Conservation (phyloP, 169 alveolate genomes). For the Eimeria mitis region DNA sequence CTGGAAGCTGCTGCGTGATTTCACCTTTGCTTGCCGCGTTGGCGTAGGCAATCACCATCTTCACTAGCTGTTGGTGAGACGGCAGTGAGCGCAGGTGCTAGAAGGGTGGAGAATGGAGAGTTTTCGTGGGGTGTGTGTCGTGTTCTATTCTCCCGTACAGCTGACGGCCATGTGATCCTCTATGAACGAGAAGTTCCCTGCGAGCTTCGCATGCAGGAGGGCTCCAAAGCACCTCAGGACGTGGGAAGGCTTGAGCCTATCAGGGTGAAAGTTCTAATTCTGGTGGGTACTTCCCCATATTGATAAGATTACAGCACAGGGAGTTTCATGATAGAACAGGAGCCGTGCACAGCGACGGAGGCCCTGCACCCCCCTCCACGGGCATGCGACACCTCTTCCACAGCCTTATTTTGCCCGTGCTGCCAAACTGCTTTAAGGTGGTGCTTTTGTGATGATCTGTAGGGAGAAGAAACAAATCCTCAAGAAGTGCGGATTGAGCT, state of each 20-base stretch:
- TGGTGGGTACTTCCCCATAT: slow-evolving; percentile 80
- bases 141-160: slow-evolving; percentile 76
- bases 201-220: slow-evolving; percentile 92
- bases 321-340: not conserved
- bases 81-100: not conserved
- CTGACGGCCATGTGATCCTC: slow-evolving; percentile 93
- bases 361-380: not conserved
- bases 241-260: slow-evolving; percentile 94
- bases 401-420: not conserved
- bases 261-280: slow-evolving; percentile 90
- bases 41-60: not conserved
- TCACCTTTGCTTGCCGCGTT: not conserved
- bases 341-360: not conserved
- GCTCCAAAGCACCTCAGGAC: slow-evolving; percentile 85
- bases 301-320: not conserved
- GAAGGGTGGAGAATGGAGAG: not conserved
- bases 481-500: slow-evolving; percentile 92
- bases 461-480: slow-evolving; percentile 93
- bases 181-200: slow-evolving; percentile 96
- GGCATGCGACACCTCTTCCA: not conserved
- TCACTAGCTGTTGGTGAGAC: not conserved
- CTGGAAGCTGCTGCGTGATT: not conserved
- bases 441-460: not conserved
- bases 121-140: not conserved
- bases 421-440: not conserved